phyloP scores from a whole-genome alignment of 495 filamentous ascomycete species.

The Jackrogersella minutella region DNA sequence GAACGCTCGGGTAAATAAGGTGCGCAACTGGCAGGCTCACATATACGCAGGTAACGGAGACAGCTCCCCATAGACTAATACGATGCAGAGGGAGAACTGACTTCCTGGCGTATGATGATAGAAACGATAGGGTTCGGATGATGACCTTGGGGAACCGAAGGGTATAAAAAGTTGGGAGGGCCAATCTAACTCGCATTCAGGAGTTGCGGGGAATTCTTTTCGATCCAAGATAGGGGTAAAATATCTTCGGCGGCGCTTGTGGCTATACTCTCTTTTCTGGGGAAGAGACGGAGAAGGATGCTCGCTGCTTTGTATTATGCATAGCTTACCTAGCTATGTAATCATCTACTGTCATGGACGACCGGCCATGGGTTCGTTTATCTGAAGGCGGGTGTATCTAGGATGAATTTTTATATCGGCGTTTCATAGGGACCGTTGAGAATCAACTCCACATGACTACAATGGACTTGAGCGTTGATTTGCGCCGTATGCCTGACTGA shows the following conservation, averaged over 20 bases:
- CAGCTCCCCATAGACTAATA: constrained; percentile 15
- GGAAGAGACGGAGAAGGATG: not conserved
- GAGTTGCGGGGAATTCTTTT: constrained; percentile 13
- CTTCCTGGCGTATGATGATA: constrained; percentile 25
- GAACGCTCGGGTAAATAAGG: constrained; percentile 41
- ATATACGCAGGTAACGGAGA: constrained; percentile 52
- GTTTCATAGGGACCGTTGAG: not conserved
- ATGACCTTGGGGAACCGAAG: not conserved
- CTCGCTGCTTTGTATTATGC: not conserved
- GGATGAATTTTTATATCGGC: constrained; percentile 3
- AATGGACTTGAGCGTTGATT: not conserved
- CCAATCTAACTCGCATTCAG: constrained; percentile 18
- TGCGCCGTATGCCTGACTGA: not conserved
- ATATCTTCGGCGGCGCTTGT: constrained; percentile 23
- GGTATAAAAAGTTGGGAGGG: constrained; percentile 3
- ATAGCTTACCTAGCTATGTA: not conserved
- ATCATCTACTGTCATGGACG: not conserved
- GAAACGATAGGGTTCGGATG: constrained; percentile 44
- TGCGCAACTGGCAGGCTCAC: constrained; percentile 52
- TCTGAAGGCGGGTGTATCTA: not conserved
- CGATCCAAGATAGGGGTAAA: constrained; percentile 2
- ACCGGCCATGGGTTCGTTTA: constrained; percentile 2
- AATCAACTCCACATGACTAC: not conserved
- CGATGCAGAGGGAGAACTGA: constrained; percentile 28
- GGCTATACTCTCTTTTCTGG: constrained; percentile 27